These are phyloP conservation scores for Claviceps lovelessii DNA, from an alignment of 2,329 filamentous ascomycete species.

Conservation along the genomic window DNA sequence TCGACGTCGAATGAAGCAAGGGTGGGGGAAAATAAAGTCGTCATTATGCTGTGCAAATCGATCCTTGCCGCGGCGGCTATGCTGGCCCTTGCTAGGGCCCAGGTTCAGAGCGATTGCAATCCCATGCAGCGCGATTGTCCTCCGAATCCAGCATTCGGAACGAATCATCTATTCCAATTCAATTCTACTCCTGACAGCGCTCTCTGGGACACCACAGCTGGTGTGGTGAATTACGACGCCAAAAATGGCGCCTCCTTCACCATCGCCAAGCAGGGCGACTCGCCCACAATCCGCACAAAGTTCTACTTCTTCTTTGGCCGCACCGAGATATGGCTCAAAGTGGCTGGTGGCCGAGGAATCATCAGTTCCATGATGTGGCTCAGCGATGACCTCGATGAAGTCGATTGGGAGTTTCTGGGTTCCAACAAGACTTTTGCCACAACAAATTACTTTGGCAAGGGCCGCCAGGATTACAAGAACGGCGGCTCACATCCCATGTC, in stretches of 20 bases:
- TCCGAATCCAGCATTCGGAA: constrained; percentile 55
- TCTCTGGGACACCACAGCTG: constrained; percentile 56
- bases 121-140: constrained; percentile 58
- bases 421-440: constrained; percentile 47
- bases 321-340: constrained; percentile 65
- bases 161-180: constrained; percentile 48
- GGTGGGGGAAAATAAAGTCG: background rate
- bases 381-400: constrained; percentile 72
- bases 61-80: constrained; percentile 23
- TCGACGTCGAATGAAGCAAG: background rate
- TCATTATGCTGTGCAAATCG: constrained; percentile 8
- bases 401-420: constrained; percentile 76
- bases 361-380: constrained; percentile 73
- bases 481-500: constrained; percentile 44
- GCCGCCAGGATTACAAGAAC: constrained; percentile 46
- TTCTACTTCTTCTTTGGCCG: constrained; percentile 82
- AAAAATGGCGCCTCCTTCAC: constrained; percentile 57
- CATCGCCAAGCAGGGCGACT: constrained; percentile 54
- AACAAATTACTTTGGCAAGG: constrained; percentile 72
- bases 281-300: constrained; percentile 62
- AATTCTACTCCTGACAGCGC: constrained; percentile 43
- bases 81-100: constrained; percentile 41
- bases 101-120: constrained; percentile 67
- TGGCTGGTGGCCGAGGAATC: constrained; percentile 59
- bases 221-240: constrained; percentile 45